These are phyloP conservation scores for Tardiomyces depauwii DNA, from an alignment of 1,139 yeast genomes.

Conservation along the genomic window DNA sequence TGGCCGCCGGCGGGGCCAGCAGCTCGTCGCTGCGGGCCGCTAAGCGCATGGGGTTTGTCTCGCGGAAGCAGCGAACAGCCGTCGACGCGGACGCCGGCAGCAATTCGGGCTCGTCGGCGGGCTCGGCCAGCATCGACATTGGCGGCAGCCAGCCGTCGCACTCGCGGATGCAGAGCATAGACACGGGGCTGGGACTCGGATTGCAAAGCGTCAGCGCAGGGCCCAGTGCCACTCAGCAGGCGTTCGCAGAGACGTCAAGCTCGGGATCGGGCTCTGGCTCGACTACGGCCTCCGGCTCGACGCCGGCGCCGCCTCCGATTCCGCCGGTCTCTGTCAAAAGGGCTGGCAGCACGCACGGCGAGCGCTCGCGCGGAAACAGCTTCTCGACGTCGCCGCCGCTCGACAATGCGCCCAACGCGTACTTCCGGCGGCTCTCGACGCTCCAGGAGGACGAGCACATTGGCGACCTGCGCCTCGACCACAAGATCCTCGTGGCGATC, in stretches of 20 bases:
- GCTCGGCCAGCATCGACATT: neutral
- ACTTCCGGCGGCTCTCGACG: slow-evolving; percentile 59
- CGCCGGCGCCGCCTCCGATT: no score
- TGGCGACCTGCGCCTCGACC: slow-evolving; percentile 7
- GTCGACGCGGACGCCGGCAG: neutral
- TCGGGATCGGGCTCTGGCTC: no score
- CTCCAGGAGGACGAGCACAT: slow-evolving; percentile 39
- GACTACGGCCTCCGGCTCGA: no score
- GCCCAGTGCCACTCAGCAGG: no score
- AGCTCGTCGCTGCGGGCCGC: slow-evolving; percentile 30
- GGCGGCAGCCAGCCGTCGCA: no score
- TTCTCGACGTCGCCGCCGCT: neutral
- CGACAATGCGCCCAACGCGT: slow-evolving; percentile 36
- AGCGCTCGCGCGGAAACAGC: neutral
- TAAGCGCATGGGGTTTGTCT: slow-evolving; percentile 61
- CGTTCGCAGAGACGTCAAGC: no score
- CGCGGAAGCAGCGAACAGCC: slow-evolving; percentile 29
- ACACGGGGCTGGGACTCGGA: neutral
- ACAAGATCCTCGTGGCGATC: slow-evolving; percentile 22
- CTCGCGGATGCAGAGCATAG: neutral
- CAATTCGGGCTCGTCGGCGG: neutral
- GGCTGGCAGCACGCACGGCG: neutral
- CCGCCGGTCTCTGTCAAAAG: neutral
- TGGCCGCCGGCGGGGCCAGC: no score
- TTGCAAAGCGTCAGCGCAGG: neutral